Conservation (phyloP, 2,329 filamentous ascomycete species). For the Pestalotiopsis sp. region DNA sequence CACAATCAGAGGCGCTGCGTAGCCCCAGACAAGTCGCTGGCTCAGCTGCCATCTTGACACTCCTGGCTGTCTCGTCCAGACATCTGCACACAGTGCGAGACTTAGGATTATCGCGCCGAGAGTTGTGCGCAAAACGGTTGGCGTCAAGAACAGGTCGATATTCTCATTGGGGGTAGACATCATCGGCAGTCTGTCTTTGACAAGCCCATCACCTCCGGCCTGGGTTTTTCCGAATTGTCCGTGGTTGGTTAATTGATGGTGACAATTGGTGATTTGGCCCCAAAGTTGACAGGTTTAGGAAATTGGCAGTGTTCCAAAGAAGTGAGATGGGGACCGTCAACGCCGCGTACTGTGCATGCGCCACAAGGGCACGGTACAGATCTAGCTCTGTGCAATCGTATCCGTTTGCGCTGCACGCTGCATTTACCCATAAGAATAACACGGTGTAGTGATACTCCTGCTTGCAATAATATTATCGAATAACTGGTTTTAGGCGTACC, state of each 20-base stretch:
- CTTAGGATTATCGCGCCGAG: neutral
- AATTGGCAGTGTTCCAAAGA: neutral
- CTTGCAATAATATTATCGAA: too few species aligned
- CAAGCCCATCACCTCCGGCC: neutral
- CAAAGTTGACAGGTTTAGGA: neutral
- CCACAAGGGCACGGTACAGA: neutral
- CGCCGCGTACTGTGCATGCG: neutral
- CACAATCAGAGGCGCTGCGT: slow-evolving; percentile 8
- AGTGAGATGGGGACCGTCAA: neutral
- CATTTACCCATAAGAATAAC: too few species aligned
- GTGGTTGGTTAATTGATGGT: neutral
- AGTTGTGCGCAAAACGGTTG: neutral
- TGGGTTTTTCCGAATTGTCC: neutral
- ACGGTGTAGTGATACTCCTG: too few species aligned
- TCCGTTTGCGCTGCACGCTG: neutral
- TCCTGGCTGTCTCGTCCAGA: neutral
- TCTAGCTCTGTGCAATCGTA: neutral
- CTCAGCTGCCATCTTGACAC: neutral
- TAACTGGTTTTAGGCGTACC: too few species aligned
- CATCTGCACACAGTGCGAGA: slow-evolving; percentile 4
- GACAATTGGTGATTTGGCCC: neutral
- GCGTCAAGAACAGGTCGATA: slow-evolving; percentile 4
- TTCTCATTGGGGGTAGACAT: slow-evolving; percentile 1
- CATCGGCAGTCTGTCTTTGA: neutral
- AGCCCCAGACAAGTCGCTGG: neutral